Base-by-base conservation (phyloP, 2,329 filamentous ascomycete species). In the Arthrobotrys megalospora region DNA sequence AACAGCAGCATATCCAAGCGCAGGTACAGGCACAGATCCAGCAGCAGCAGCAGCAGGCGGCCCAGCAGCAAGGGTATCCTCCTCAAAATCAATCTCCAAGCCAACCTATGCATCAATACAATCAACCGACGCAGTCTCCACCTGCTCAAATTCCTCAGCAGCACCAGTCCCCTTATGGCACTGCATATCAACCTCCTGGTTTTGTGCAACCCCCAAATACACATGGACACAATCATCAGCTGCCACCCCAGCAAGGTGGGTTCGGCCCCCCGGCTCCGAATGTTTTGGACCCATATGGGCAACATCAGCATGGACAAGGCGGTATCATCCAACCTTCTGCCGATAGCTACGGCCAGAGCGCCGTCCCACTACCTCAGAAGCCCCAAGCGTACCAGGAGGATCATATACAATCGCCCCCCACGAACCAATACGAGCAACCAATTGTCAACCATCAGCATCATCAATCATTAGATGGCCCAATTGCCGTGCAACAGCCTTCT, bases 61-160 rank as follows among this genome's bases (percentile, higher is more conserved):
- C 47, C 8, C 66, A 62, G 66, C 65, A 69, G 36, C 70, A 67
- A 38, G 52, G 43, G 4, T 75, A 52, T 32, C 34, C 48, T 12
- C 55, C 60, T n/a, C 52, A 58, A 41, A 68, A 62, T 32, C 70
- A 75, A 38, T 62, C 70, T 5, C 70, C 63, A 24, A 68, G 19
- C 24, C 70, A 75, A 19, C 24, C 43, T 45, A 75, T 75, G 14
- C 50, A 72, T 21, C 67, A 62, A 34, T 78, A 72, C 52, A 64
- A 64, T 3, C 75, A 64, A 21, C 72, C 65, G 3, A 32, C 62
- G 8, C 75, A 78, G 28, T 67, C 75, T 6, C 63, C 75, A 12
- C 67, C 67, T 48, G 38, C 62, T 50, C 67, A 72, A 63, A 48
- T 32, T 32, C 53, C 50, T 21, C 75, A 62, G 11, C 60, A 62